These are phyloP conservation scores for Ormosia emarginata DNA, from an alignment of 306 rosid genomes.

Conservation along the genomic window DNA sequence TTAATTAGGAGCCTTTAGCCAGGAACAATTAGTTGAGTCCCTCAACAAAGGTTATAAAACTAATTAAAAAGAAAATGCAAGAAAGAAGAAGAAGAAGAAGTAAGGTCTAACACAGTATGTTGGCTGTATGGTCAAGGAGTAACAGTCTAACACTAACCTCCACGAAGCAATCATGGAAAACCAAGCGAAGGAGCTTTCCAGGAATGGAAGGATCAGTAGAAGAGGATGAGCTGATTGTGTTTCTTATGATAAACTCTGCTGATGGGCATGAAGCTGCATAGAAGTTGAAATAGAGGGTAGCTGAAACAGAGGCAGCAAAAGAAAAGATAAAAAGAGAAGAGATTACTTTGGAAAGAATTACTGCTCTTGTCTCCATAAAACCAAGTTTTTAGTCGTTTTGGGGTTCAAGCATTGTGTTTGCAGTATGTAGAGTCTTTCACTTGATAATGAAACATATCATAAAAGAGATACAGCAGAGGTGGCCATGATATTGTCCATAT, in stretches of 20 bases:
- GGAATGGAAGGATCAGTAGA: slow-evolving; percentile 70
- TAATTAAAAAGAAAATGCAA: background rate
- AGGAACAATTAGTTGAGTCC: background rate
- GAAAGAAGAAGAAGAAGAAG: background rate
- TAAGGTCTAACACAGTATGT: background rate
- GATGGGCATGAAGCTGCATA: slow-evolving; percentile 72
- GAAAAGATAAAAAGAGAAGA: slow-evolving; percentile 26
- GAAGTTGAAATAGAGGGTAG: slow-evolving; percentile 60
- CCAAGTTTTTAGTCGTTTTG: background rate
- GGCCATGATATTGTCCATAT: slow-evolving; percentile 2
- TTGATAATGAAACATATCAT: slow-evolving; percentile 10
- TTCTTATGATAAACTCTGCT: slow-evolving; percentile 66
- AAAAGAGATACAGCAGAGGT: background rate
- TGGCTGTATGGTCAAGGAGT: background rate
- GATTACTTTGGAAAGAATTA: slow-evolving; percentile 8
- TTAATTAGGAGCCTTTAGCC: background rate
- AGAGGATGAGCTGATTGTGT: slow-evolving; percentile 61
- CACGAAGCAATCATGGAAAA: slow-evolving; percentile 92
- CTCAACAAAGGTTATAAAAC: background rate
- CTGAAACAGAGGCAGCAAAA: slow-evolving; percentile 32
- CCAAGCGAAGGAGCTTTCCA: slow-evolving; percentile 88
- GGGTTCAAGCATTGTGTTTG: background rate
- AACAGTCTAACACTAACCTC: slow-evolving; percentile 50
- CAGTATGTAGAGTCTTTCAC: slow-evolving; percentile 2
- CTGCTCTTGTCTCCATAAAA: slow-evolving; percentile 48